Conservation (phyloP, 495 filamentous ascomycete species). For the Aspergillus incahuasiensis region DNA sequence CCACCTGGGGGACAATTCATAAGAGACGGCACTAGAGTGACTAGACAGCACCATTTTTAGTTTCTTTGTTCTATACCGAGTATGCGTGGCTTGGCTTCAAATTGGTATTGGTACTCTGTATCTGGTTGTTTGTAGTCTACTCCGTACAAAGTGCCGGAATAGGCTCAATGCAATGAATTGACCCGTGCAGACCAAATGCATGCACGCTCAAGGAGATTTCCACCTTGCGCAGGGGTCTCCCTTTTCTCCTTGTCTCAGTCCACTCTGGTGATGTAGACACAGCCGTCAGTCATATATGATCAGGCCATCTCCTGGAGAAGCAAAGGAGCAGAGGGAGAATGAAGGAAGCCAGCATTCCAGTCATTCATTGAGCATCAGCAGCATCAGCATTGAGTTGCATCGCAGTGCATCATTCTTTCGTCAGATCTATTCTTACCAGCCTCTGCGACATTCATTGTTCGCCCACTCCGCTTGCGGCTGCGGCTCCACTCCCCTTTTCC, state of each 20-base stretch:
- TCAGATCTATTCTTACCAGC: not conserved
- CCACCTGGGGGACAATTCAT: not conserved
- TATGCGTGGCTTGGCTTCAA: too few relatives aligned
- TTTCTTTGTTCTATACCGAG: not conserved
- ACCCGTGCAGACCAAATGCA: too few relatives aligned
- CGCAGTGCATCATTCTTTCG: constrained; percentile 1
- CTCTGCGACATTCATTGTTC: constrained; percentile 3
- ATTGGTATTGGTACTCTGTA: too few relatives aligned
- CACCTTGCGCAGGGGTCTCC: constrained; percentile 20
- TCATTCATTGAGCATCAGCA: not conserved
- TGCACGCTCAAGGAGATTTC: constrained; percentile 10
- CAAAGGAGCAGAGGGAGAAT: constrained; percentile 14
- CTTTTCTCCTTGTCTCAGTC: constrained; percentile 27
- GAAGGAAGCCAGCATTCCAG: constrained; percentile 8
- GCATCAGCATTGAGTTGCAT: not conserved
- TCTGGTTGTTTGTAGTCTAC: too few relatives aligned
- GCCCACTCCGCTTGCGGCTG: constrained; percentile 13
- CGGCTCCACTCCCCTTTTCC: constrained; percentile 6
- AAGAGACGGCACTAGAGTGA: too few relatives aligned
- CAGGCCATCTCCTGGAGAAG: constrained; percentile 14
- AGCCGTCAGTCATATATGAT: constrained; percentile 16
- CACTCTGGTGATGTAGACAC: constrained; percentile 3
- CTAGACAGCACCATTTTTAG: not conserved
- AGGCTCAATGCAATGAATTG: not conserved
- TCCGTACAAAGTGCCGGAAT: too few relatives aligned